A percentile compares a stretch with the other conserved stretches of the same genome.
Conservation (phyloP, 2,329 filamentous ascomycete genomes). For the Paramyrothecium roridum region DNA sequence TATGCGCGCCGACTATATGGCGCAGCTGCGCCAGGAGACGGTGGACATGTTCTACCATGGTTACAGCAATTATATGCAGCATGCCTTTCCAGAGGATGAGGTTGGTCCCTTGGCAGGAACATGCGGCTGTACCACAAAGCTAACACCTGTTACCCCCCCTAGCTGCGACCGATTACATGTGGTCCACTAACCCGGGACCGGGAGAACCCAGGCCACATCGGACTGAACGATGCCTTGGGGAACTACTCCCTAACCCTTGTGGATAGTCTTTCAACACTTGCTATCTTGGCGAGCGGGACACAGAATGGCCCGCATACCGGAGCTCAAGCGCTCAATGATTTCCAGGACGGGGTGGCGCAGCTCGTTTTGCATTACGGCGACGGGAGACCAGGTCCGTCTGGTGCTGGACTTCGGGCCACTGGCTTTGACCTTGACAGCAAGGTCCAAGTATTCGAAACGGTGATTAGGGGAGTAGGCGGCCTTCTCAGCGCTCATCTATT, state of each 20-base stretch:
- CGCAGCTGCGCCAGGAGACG: constrained; percentile 55
- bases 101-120: constrained; percentile 29
- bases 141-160: constrained; percentile 10
- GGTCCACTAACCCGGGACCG: constrained; percentile 79
- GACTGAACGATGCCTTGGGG: constrained; percentile 90
- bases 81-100: constrained; percentile 96
- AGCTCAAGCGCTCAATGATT: constrained; percentile 59
- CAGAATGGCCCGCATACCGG: constrained; percentile 32
- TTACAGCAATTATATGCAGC: constrained; percentile 88
- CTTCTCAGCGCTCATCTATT: constrained; percentile 92
- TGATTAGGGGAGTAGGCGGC: constrained; percentile 89
- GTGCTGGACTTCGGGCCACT: constrained; percentile 67
- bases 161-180: constrained; percentile 85
- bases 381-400: constrained; percentile 65
- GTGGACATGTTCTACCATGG: constrained; percentile 94
- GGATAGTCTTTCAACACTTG: constrained; percentile 90
- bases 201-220: constrained; percentile 74
- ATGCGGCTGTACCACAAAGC: not conserved
- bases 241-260: constrained; percentile 97
- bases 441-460: constrained; percentile 97
- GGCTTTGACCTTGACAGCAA: constrained; percentile 97
- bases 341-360: constrained; percentile 74
- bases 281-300: constrained; percentile 79
- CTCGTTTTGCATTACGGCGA: constrained; percentile 86
- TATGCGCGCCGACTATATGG: constrained; percentile 55